Percentiles rank a stretch among this genome's conserved stretches.
Evolutionary conservation across 148 eudicot species (phyloP).

Genomic region (Selenicereus undatus): DNA sequence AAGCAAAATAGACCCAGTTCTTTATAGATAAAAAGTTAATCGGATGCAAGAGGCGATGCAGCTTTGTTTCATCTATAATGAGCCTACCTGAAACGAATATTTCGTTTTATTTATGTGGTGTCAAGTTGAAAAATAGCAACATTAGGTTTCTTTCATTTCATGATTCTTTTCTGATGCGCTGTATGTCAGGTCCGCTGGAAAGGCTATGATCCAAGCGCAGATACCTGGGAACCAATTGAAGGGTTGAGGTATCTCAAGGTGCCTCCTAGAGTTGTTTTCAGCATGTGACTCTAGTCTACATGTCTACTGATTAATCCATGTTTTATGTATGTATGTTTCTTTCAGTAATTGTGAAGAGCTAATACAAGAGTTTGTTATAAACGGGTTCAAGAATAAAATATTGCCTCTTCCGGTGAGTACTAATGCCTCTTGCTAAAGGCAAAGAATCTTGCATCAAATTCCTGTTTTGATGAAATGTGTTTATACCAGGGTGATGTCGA

Average conservation of each 20-base stretch:
- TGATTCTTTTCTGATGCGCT: neutral
- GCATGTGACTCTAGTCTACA: constrained; percentile 2
- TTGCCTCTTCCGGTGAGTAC: constrained; percentile 83
- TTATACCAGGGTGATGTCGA: constrained; percentile 73
- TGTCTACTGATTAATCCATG: neutral
- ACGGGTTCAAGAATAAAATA: constrained; percentile 56
- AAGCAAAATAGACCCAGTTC: too few relatives aligned
- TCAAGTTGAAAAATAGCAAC: constrained; percentile 6
- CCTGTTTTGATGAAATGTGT: constrained; percentile 6
- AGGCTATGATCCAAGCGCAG: constrained; percentile 77
- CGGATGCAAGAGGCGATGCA: too few relatives aligned
- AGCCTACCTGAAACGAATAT: neutral
- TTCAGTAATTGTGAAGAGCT: constrained; percentile 76
- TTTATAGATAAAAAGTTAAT: too few relatives aligned
- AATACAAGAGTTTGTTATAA: constrained; percentile 56
- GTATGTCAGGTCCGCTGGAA: constrained; percentile 77
- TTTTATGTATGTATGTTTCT: constrained; percentile 3
- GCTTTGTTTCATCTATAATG: neutral
- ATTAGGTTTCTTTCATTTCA: neutral
- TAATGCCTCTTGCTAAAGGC: neutral
- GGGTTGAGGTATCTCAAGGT: constrained; percentile 54
- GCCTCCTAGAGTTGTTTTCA: neutral
- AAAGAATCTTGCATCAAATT: neutral
- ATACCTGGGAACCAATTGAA: constrained; percentile 92
- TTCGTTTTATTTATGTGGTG: neutral